Percentiles rank a stretch among this genome's conserved stretches.
phyloP scores from a whole-genome alignment of 352 stramenopile genomes.

The Phytophthora crassamura region DNA sequence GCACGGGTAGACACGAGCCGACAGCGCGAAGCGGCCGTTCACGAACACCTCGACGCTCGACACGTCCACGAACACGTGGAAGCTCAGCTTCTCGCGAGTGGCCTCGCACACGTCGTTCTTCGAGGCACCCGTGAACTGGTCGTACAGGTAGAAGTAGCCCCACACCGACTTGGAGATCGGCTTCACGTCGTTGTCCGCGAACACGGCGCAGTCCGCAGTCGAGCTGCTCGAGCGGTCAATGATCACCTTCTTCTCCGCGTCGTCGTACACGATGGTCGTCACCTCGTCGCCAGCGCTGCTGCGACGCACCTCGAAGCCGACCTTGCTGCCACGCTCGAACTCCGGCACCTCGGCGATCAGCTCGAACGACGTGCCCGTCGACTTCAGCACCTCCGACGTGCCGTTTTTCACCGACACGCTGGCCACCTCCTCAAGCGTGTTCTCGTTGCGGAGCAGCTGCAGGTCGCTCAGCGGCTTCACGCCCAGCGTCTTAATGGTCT shows the following conservation, averaged over 20 bases:
- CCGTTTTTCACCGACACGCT: slow-evolving; percentile 38
- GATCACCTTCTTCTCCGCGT: slow-evolving; percentile 64
- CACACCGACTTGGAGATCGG: slow-evolving; percentile 45
- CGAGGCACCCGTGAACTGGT: slow-evolving; percentile 28
- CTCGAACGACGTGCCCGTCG: no score
- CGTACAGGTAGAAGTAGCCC: slow-evolving; percentile 67
- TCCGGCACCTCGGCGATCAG: no score
- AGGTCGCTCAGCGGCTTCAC: slow-evolving; percentile 56
- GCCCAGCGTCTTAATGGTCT: slow-evolving; percentile 73
- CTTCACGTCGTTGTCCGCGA: slow-evolving; percentile 40
- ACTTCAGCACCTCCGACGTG: no score
- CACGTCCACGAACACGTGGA: slow-evolving; percentile 68
- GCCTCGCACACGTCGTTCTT: slow-evolving; percentile 36
- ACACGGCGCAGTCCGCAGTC: slow-evolving; percentile 54
- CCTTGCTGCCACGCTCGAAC: no score
- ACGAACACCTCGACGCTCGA: no score
- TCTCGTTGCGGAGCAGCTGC: slow-evolving; percentile 51
- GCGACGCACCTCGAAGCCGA: no score
- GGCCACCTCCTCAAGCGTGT: slow-evolving; percentile 40
- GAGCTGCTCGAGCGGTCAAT: slow-evolving; percentile 64
- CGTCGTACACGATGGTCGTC: no score
- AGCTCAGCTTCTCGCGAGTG: slow-evolving; percentile 54
- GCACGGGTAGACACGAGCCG: slow-evolving; percentile 68
- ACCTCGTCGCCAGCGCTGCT: no score
- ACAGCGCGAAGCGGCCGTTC: slow-evolving; percentile 68